phyloP scores from a whole-genome alignment of 163 green algal species.

The Scenedesmus sp. region DNA sequence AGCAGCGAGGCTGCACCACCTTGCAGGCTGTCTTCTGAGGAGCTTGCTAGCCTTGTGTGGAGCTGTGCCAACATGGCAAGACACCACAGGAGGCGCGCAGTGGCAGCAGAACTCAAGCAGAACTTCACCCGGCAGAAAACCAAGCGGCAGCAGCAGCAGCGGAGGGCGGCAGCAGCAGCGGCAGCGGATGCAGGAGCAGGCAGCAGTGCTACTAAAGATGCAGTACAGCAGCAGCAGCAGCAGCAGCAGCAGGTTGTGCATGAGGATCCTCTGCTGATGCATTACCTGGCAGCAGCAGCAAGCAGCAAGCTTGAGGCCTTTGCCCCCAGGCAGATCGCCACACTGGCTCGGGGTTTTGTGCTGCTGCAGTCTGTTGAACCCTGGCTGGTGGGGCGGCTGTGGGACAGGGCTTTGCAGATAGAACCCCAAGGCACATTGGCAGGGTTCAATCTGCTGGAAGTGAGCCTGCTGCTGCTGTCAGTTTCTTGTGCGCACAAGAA shows the following conservation, averaged over 20 bases:
- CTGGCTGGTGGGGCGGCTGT: background rate
- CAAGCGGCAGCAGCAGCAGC: background rate
- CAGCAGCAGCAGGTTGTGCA: background rate
- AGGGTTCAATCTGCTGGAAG: conserved; percentile 1
- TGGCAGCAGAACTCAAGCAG: background rate
- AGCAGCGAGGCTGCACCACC: background rate
- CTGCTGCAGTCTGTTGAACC: background rate
- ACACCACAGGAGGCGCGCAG: background rate
- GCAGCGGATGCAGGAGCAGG: background rate
- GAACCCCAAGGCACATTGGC: background rate
- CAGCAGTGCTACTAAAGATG: background rate
- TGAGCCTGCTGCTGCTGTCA: conserved; percentile 41
- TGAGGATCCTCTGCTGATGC: background rate
- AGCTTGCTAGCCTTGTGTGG: conserved; percentile 35
- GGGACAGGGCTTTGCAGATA: conserved; percentile 1
- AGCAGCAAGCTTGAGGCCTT: background rate
- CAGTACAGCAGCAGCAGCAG: background rate
- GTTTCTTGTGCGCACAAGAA: background rate
- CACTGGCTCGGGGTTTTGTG: conserved; percentile 12
- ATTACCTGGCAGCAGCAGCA: conserved; percentile 14
- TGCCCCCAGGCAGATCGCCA: conserved; percentile 14
- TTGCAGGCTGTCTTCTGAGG: background rate
- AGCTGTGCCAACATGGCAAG: background rate
- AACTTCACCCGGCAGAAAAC: background rate
- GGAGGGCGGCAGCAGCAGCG: background rate